A percentile compares a stretch with the other conserved stretches of the same genome.
These are phyloP conservation scores for Phoenix roebelenii DNA, from an alignment of 176 grass and related monocot species.

Conservation along the genomic window DNA sequence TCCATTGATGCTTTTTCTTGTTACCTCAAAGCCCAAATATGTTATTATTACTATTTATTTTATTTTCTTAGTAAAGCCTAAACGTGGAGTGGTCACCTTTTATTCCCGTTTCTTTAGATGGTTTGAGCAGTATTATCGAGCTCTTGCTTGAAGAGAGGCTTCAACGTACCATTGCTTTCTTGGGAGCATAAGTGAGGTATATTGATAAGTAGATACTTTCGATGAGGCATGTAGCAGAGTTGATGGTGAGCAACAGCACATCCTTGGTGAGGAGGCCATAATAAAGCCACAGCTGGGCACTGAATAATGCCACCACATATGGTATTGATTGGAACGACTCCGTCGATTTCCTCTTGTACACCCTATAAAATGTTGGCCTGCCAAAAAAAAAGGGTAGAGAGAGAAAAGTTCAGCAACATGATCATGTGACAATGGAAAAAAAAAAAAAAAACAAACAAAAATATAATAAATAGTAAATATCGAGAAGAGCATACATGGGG, in stretches of 20 bases:
- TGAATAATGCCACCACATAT: conserved; percentile 65
- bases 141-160: too few species aligned
- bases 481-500: conserved; percentile 44
- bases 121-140: too few species aligned
- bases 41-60: too few species aligned
- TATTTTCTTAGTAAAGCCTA: too few species aligned
- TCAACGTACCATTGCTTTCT: conserved; percentile 27
- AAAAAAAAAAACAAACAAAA: neutral
- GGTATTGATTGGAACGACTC: conserved; percentile 81
- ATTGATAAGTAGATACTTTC: conserved; percentile 57
- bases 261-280: conserved; percentile 57
- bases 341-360: conserved; percentile 78
- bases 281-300: conserved; percentile 86
- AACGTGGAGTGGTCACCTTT: too few species aligned
- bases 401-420: conserved; percentile 1
- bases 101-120: too few species aligned
- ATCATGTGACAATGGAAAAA: neutral
- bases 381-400: neutral
- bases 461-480: neutral
- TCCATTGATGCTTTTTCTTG: too few species aligned
- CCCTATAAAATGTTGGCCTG: conserved; percentile 71
- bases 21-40: too few species aligned
- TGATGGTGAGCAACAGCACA: conserved; percentile 71
- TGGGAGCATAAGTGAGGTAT: conserved; percentile 57
- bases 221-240: conserved; percentile 33